Percentiles rank a stretch among this genome's conserved stretches.
These are phyloP conservation scores for Podochytrium sp. DNA, from an alignment of 192 early-diverging fungal genomes.

Conservation along the genomic window DNA sequence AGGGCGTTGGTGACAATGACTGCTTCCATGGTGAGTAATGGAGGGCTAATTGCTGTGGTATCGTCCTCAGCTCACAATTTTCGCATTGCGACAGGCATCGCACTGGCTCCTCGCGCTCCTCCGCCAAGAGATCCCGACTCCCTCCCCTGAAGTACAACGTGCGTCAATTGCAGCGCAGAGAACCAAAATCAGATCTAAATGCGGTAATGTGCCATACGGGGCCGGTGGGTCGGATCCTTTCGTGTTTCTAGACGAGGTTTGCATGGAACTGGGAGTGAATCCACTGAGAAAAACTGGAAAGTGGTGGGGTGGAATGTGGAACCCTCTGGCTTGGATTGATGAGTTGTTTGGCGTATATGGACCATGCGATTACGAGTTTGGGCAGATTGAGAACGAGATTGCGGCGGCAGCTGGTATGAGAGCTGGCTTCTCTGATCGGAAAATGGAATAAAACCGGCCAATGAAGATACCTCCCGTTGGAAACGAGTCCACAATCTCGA, in stretches of 20 bases:
- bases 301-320: conserved; percentile 1
- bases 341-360: conserved; percentile 3
- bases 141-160: neutral
- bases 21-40: neutral
- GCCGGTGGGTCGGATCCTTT: neutral
- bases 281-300: neutral
- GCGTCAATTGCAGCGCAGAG: neutral
- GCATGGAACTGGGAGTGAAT: neutral
- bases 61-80: neutral
- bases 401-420: neutral
- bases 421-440: too few species aligned
- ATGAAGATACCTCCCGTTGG: too few species aligned
- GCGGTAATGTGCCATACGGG: neutral
- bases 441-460: too few species aligned
- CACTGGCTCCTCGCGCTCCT: neutral
- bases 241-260: neutral
- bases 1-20: neutral
- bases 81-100: neutral
- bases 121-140: neutral
- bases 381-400: conserved; percentile 8
- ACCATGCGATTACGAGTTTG: conserved; percentile 11
- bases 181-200: neutral
- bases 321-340: conserved; percentile 4
- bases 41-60: neutral
- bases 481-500: too few species aligned